Base-by-base conservation (phyloP, 2,329 filamentous ascomycete species). In the Onygenales sp. region DNA sequence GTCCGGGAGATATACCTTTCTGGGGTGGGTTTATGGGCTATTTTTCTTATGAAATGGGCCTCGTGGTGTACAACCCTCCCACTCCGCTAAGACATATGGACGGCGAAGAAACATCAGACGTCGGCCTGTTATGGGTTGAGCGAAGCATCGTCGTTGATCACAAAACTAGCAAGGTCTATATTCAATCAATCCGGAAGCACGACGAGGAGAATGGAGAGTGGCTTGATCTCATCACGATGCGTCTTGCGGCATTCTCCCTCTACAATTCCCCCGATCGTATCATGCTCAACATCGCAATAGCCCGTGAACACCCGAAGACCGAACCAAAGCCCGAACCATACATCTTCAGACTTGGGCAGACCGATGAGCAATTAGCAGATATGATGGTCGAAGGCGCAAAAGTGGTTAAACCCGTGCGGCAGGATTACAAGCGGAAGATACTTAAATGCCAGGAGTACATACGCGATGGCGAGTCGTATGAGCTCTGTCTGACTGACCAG, bases 11-110 rank as follows among this genome's bases (percentile, higher is more conserved):
- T 1, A 62, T 72, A 17, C 74, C 87, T 0, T 95, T 95, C 65
- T 82, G 87, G 69, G 90, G 88, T 50, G 90, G 90, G 0, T 84
- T 95, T 55, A 82, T 95, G 70, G 90, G 90, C 0, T 94, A 86
- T 62, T 79, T 89, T 49, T 89, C 87, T 0, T 95, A 95, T 56
- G 90, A 95, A 67, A 82, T 90, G 65, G 88, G 88, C 0, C 72
- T 94, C 1, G 74, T 77, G 51, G 56, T 39, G 34, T 48, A 58
- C n/a, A 40, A 42, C 10, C 36, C 32, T 2, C 31, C 67, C 6
- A 63, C 67, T 48, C 58, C 82, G 77, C 14, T 83, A 83, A 14
- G 3, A 27, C 4, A n/a, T 34, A 45, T 36, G 32, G 27, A 45
- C 45, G 8, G 32, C 37, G n/a, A 58, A 61, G n/a, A 58, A 63